A percentile compares a stretch with the other conserved stretches of the same genome.
These are phyloP conservation scores for Geotrichum candidum DNA, from an alignment of 1,139 yeast species.

Conservation along the genomic window DNA sequence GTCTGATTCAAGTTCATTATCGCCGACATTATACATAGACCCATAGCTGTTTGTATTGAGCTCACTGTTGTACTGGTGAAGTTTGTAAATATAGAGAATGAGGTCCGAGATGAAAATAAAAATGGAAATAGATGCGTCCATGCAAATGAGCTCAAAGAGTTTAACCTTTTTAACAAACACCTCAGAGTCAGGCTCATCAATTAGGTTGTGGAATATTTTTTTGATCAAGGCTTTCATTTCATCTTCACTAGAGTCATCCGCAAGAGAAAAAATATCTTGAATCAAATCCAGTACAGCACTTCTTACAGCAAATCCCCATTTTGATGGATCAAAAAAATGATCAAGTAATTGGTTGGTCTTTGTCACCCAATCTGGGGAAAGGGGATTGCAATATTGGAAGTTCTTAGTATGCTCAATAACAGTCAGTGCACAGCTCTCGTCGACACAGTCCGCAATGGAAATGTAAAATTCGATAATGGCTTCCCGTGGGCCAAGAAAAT, in stretches of 20 bases:
- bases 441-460: slow-evolving; percentile 37
- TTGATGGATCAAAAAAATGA: slow-evolving; percentile 41
- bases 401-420: slow-evolving; percentile 45
- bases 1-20: background rate
- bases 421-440: slow-evolving; percentile 38
- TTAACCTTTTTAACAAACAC: slow-evolving; percentile 38
- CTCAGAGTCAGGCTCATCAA: slow-evolving; percentile 31
- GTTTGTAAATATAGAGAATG: background rate
- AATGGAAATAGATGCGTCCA: slow-evolving; percentile 18
- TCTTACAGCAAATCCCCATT: slow-evolving; percentile 37
- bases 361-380: slow-evolving; percentile 49
- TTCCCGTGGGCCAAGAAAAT: slow-evolving; percentile 43
- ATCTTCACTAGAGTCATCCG: slow-evolving; percentile 22
- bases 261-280: slow-evolving; percentile 36
- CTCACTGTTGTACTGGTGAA: background rate
- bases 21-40: background rate
- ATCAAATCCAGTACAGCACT: slow-evolving; percentile 42
- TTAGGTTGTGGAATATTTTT: slow-evolving; percentile 21
- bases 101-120: background rate
- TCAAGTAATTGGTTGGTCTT: slow-evolving; percentile 44
- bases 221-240: slow-evolving; percentile 22
- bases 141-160: slow-evolving; percentile 20
- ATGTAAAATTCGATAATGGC: slow-evolving; percentile 44
- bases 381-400: slow-evolving; percentile 50
- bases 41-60: background rate